Evolutionary conservation across 1,284 basidiomycete genomes (phyloP).

Genomic region (Afroboletus lepidellus): DNA sequence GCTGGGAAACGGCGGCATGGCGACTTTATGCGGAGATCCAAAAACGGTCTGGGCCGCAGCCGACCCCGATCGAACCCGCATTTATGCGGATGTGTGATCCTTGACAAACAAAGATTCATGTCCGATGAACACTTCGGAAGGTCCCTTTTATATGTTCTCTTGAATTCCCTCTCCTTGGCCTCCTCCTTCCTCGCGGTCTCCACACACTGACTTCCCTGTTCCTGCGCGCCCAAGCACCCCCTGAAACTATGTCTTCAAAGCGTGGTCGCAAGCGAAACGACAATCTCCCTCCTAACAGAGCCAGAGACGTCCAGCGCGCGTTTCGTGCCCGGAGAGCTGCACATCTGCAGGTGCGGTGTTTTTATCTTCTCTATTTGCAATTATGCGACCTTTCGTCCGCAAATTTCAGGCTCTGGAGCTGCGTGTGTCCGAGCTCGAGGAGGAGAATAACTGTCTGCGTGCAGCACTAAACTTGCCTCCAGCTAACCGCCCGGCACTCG

Average conservation of each 20-base stretch:
- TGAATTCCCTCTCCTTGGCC: conserved; percentile 32
- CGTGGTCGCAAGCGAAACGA: conserved; percentile 91
- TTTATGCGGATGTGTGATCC: conserved; percentile 34
- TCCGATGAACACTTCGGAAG: conserved; percentile 36
- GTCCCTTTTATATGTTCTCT: conserved; percentile 43
- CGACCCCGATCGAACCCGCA: conserved; percentile 40
- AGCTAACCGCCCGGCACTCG: conserved; percentile 65
- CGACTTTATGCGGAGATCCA: conserved; percentile 34
- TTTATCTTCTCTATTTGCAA: conserved; percentile 41
- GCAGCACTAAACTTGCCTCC: conserved; percentile 75
- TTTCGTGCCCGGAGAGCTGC: conserved; percentile 89
- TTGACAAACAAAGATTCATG: conserved; percentile 38
- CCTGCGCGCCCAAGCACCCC: conserved; percentile 7
- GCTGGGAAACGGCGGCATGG: conserved; percentile 27
- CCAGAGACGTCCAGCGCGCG: conserved; percentile 88
- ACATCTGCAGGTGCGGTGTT: conserved; percentile 69
- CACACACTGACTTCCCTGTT: conserved; percentile 19
- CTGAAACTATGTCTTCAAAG: conserved; percentile 68
- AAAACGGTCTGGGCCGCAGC: conserved; percentile 37
- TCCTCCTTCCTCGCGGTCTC: conserved; percentile 31
- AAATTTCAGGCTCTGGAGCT: conserved; percentile 71
- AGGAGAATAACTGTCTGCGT: conserved; percentile 79
- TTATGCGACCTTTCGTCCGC: conserved; percentile 35
- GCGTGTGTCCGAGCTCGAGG: conserved; percentile 80
- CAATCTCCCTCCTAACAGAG: conserved; percentile 87